These are phyloP conservation scores for Fraxinus dipetala DNA, from an alignment of 305 asterid species.

Conservation along the genomic window DNA sequence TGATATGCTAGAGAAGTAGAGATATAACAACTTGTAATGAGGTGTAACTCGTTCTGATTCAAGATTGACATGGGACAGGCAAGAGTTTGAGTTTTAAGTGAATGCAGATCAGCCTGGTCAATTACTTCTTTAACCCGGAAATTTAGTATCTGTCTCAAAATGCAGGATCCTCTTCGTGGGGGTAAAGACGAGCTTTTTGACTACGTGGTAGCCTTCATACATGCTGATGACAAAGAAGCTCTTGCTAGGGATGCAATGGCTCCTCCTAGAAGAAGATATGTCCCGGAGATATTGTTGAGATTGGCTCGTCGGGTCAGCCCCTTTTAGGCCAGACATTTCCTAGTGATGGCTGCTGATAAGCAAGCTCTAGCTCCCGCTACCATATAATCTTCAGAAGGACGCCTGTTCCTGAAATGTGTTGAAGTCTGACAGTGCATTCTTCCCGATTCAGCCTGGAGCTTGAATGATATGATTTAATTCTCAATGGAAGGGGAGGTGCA, in stretches of 20 bases:
- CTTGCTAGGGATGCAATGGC: slow-evolving; percentile 66
- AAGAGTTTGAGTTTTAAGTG: background rate
- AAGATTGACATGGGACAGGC: background rate
- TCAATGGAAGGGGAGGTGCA: background rate
- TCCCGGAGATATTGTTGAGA: slow-evolving; percentile 68
- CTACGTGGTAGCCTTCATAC: slow-evolving; percentile 58
- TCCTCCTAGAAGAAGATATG: slow-evolving; percentile 73
- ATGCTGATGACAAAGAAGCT: slow-evolving; percentile 68
- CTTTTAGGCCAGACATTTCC: slow-evolving; percentile 36
- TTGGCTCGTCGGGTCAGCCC: slow-evolving; percentile 80
- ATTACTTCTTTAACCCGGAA: background rate
- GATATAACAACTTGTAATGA: background rate
- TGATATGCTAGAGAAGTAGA: background rate
- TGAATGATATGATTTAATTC: background rate
- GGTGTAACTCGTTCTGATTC: background rate
- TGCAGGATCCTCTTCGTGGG: slow-evolving; percentile 95
- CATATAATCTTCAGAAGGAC: background rate
- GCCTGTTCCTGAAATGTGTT: slow-evolving; percentile 5
- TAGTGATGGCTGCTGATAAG: slow-evolving; percentile 9
- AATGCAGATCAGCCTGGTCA: background rate
- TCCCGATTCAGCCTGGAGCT: slow-evolving; percentile 2
- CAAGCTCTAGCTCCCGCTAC: background rate
- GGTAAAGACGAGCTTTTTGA: slow-evolving; percentile 93
- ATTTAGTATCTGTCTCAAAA: slow-evolving; percentile 5
- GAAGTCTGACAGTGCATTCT: background rate